Base-by-base conservation (phyloP, 192 early-diverging fungal species). In the Lobosporangium transversale region DNA sequence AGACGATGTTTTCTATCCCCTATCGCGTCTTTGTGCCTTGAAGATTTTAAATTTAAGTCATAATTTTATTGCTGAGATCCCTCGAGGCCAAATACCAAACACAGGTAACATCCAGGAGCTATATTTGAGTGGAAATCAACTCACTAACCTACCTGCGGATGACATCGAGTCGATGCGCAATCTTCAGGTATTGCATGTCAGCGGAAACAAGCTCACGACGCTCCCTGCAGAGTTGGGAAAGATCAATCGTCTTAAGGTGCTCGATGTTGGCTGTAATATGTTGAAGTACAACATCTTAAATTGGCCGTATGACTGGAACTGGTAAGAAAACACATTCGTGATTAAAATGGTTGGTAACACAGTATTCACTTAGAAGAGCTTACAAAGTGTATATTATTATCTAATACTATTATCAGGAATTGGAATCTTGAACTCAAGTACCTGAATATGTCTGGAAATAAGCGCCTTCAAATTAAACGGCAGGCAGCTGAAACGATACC, bases 241-340 rank as follows among this genome's bases (percentile, higher is more conserved):
- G 81, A 86, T 97, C n/a, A 87, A 89, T 56, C 85, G 86, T n/a
- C 81, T 97, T 24, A 56, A 84, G 8, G 89, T 89, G 18, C 76
- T 97, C 11, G 95, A 97, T 79, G 90, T 94, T 11, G 93, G 95
- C 37, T 92, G 90, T 70, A 95, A 97, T 56, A 83, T 88, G 27
- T 81, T 97, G 54, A 94, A 94, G 82, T 97, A 95, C 71, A 97
- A 97, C 71, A 94, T 95, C 59, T 88, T 92, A 40, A 97, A 97
- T 76, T 97, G 94, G 94, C 93, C 90, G 8, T 95, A 93, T 78
- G 95, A 97, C 73, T 97, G 95, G 95, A 97, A 97, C 67, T 97
- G 95, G 93, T 87, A 81, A 62, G 68, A n/a, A n/a, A n/a, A n/a
- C n/a, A n/a, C n/a, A n/a, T n/a, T n/a, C n/a, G n/a, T n/a, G n/a